Conservation (phyloP, 192 early-diverging fungal species). For the Mycoemilia scoparia region DNA sequence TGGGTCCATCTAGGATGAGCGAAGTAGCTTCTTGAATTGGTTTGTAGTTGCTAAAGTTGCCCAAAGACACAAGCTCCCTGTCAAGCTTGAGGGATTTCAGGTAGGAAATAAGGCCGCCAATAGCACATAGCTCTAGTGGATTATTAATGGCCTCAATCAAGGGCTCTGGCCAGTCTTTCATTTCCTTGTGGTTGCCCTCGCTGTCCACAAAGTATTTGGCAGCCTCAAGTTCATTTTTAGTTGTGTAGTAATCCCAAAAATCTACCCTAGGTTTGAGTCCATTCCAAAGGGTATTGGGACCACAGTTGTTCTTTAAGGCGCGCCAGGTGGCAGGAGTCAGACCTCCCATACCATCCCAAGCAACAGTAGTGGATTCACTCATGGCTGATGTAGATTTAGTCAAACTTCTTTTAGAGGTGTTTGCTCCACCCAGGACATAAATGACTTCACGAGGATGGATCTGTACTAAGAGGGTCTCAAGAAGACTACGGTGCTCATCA, state of each 20-base stretch:
- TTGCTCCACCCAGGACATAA: conserved; percentile 24
- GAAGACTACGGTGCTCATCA: conserved; percentile 65
- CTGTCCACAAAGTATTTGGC: conserved; percentile 15
- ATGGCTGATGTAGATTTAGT: conserved; percentile 4
- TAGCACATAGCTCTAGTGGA: conserved; percentile 25
- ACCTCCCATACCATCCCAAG: conserved; percentile 29
- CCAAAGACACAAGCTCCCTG: conserved; percentile 58
- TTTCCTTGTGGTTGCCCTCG: no score
- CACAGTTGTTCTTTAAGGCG: conserved; percentile 26
- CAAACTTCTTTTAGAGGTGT: conserved; percentile 11
- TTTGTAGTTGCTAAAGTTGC: conserved; percentile 69
- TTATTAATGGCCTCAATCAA: conserved; percentile 23
- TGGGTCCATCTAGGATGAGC: conserved; percentile 82
- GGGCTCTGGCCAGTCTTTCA: conserved; percentile 28
- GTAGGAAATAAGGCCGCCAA: conserved; percentile 74
- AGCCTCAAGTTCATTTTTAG: conserved; percentile 12
- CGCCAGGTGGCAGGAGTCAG: conserved; percentile 28
- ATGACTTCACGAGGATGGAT: conserved; percentile 85
- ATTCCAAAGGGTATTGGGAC: conserved; percentile 22
- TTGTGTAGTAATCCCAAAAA: conserved; percentile 29
- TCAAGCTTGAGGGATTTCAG: conserved; percentile 81
- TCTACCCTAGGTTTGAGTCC: conserved; percentile 21
- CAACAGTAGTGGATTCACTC: conserved; percentile 14
- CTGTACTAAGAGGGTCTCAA: conserved; percentile 92
- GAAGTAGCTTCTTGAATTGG: conserved; percentile 57